phyloP scores from a whole-genome alignment of 169 alveolate species.

The Eimeria acervulina region DNA sequence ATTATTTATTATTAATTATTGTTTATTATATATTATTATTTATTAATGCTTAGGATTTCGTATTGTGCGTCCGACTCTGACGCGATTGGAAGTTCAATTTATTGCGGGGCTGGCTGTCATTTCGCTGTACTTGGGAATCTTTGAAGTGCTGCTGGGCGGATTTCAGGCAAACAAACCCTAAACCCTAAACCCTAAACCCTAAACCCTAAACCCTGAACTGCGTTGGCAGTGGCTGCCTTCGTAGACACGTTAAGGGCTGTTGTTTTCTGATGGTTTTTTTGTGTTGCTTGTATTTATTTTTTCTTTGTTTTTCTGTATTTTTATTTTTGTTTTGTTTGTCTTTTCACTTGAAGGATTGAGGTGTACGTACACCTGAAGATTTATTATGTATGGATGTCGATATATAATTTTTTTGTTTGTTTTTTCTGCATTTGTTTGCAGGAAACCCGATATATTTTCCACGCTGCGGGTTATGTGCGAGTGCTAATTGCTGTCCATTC shows the following conservation, averaged over 20 bases:
- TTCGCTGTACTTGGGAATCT: slow-evolving; percentile 71
- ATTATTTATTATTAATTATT: no score
- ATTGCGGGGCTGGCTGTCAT: slow-evolving; percentile 75
- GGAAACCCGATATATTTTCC: slow-evolving; percentile 76
- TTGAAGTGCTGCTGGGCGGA: slow-evolving; percentile 66
- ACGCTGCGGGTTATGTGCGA: slow-evolving; percentile 71
- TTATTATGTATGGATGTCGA: no score
- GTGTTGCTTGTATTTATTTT: no score
- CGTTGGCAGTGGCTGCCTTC: no score
- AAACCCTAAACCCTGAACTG: neutral
- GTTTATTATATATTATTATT: neutral
- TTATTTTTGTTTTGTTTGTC: no score
- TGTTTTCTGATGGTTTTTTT: no score
- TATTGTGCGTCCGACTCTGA: slow-evolving; percentile 45
- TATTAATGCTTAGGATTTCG: slow-evolving; percentile 39
- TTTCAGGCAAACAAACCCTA: slow-evolving; percentile 56
- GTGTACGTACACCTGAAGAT: no score
- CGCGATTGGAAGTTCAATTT: slow-evolving; percentile 61
- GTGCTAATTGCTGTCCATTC: slow-evolving; percentile 73
- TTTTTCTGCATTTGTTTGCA: neutral
- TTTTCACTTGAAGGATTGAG: no score
- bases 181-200: neutral
- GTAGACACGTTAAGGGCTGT: no score
- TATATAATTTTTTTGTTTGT: neutral
- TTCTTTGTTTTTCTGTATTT: no score